Conservation (phyloP, 1,139 yeast species). For the Nakaseomyces glabratus region DNA sequence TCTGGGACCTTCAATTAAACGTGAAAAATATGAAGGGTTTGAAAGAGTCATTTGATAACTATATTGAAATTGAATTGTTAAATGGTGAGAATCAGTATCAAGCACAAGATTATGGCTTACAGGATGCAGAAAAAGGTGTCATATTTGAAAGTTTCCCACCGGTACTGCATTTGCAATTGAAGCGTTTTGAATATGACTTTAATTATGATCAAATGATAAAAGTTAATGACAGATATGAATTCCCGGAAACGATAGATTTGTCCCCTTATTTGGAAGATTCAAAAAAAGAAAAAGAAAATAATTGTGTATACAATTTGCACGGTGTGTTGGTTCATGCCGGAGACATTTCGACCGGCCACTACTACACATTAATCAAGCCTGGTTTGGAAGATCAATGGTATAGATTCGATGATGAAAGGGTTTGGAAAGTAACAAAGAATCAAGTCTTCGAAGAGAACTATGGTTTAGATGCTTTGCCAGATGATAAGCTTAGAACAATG, state of each 20-base stretch:
- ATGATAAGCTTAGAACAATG: slow-evolving; percentile 41
- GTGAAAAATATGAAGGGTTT: slow-evolving; percentile 75
- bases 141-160: slow-evolving; percentile 87
- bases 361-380: slow-evolving; percentile 89
- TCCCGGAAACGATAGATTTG: slow-evolving; percentile 75
- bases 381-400: slow-evolving; percentile 66
- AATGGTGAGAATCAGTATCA: slow-evolving; percentile 94
- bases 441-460: slow-evolving; percentile 90
- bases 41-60: slow-evolving; percentile 70
- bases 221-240: slow-evolving; percentile 87
- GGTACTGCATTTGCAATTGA: slow-evolving; percentile 83
- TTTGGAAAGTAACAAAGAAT: slow-evolving; percentile 70
- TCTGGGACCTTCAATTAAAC: slow-evolving; percentile 95
- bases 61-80: slow-evolving; percentile 78
- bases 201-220: slow-evolving; percentile 82
- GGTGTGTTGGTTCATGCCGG: slow-evolving; percentile 96
- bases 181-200: slow-evolving; percentile 91
- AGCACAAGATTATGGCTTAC: slow-evolving; percentile 87
- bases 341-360: slow-evolving; percentile 91
- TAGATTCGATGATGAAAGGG: slow-evolving; percentile 91
- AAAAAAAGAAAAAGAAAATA: slow-evolving; percentile 34
- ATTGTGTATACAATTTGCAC: slow-evolving; percentile 75
- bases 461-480: slow-evolving; percentile 61
- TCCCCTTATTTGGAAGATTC: slow-evolving; percentile 49
- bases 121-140: slow-evolving; percentile 95